Evolutionary conservation across 306 rosid genomes (phyloP).

Genomic region (Lathyrus oleraceus): DNA sequence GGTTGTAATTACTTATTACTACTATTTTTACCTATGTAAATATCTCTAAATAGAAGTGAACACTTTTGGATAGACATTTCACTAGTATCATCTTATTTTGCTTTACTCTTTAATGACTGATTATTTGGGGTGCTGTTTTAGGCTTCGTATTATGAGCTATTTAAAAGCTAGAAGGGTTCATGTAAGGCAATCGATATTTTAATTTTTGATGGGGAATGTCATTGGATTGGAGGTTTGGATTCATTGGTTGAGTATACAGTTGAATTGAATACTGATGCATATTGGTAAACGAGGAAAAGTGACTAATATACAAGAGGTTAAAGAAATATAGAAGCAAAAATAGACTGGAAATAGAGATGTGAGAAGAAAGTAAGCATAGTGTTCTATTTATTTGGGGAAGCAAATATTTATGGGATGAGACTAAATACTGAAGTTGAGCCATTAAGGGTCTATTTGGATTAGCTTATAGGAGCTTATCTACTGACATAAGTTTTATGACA

Average conservation of each 20-base stretch:
- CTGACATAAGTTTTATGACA: too few species aligned
- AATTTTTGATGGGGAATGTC: slow-evolving; percentile 12
- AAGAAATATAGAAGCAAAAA: slow-evolving; percentile 7
- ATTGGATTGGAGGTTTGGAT: background rate
- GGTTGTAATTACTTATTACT: background rate
- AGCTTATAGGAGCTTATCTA: too few species aligned
- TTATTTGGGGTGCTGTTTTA: background rate
- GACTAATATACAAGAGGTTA: background rate
- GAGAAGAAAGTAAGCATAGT: background rate
- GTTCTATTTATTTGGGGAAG: background rate
- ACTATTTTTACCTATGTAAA: background rate
- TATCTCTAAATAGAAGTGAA: background rate
- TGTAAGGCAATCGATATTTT: background rate
- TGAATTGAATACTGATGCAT: background rate
- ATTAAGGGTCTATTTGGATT: too few species aligned
- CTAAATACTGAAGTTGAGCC: background rate
- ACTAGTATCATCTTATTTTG: background rate
- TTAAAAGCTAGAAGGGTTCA: background rate
- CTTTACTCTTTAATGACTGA: background rate
- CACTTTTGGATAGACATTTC: background rate
- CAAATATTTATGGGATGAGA: slow-evolving; percentile 9
- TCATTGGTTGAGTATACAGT: background rate
- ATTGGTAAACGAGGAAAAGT: background rate
- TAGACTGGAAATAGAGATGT: background rate
- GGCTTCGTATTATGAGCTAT: background rate